These are phyloP conservation scores for Fraxinus pennsylvanica DNA, from an alignment of 257 asterid species.

Conservation along the genomic window DNA sequence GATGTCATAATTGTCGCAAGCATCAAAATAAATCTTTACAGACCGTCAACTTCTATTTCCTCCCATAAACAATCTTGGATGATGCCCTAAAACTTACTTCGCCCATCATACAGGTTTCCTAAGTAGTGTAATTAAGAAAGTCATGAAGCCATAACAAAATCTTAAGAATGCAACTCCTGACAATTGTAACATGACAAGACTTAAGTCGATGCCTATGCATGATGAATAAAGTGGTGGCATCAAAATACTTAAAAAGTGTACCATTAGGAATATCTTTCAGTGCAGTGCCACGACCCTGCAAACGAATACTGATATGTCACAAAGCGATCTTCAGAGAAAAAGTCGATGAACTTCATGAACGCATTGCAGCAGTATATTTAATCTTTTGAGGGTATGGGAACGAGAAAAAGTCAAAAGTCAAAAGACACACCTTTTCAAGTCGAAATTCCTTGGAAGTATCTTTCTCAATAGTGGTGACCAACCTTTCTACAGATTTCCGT, in stretches of 20 bases:
- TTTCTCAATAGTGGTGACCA: slow-evolving; percentile 77
- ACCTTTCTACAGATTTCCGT: slow-evolving; percentile 85
- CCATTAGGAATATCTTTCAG: slow-evolving; percentile 96
- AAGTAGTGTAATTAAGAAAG: not conserved
- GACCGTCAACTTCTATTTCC: not conserved
- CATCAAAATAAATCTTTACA: not conserved
- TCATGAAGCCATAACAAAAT: not conserved
- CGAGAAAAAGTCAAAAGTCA: not conserved
- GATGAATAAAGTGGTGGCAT: not conserved
- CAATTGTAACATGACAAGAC: not conserved
- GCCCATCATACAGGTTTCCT: not conserved
- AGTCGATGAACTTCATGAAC: not conserved
- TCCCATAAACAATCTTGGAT: not conserved
- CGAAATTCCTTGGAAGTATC: slow-evolving; percentile 60
- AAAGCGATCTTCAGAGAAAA: slow-evolving; percentile 23
- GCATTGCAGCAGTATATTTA: not conserved
- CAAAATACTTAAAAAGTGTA: slow-evolving; percentile 29
- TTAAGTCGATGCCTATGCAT: not conserved
- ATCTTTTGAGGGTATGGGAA: not conserved
- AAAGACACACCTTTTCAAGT: slow-evolving; percentile 66
- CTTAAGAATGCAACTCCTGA: not conserved
- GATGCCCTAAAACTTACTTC: not conserved
- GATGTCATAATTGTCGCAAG: not conserved
- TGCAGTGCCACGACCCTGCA: slow-evolving; percentile 95
- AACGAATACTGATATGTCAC: slow-evolving; percentile 14